A percentile compares a stretch with the other conserved stretches of the same genome.
phyloP scores from a whole-genome alignment of 1,284 basidiomycete genomes.

The Microbotryomycetes sp. region DNA sequence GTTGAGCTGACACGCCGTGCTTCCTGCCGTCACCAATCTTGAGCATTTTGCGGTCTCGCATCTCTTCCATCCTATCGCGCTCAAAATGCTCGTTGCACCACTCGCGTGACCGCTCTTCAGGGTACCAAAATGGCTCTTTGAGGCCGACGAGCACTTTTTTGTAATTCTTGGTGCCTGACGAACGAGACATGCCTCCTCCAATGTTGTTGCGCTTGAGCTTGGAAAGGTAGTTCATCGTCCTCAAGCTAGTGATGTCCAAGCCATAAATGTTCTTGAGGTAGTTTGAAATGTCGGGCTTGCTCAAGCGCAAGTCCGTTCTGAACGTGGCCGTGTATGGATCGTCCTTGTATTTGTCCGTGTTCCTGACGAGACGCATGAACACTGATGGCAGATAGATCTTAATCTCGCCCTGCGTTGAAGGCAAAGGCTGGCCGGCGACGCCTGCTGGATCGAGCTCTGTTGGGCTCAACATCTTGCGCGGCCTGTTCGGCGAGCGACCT shows the following conservation, averaged over 20 bases:
- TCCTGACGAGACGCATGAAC: conserved; percentile 35
- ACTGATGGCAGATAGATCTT: conserved; percentile 36
- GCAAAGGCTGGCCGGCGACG: not conserved
- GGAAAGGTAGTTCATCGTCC: conserved; percentile 37
- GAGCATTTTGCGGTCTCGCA: conserved; percentile 32
- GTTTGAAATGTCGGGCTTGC: conserved; percentile 38
- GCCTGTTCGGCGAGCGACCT: conserved; percentile 16
- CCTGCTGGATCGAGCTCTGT: conserved; percentile 8
- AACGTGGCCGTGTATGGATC: conserved; percentile 39
- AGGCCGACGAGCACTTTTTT: conserved; percentile 36
- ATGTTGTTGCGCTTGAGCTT: conserved; percentile 30
- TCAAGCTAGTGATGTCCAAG: conserved; percentile 33
- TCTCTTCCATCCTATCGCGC: conserved; percentile 31
- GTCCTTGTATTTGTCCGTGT: conserved; percentile 27
- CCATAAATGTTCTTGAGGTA: conserved; percentile 38
- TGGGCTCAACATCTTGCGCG: conserved; percentile 14
- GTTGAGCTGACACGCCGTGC: conserved; percentile 16
- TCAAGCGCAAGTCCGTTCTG: conserved; percentile 35
- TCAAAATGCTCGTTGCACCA: conserved; percentile 37
- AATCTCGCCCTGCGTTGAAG: conserved; percentile 10
- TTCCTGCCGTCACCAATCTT: conserved; percentile 32
- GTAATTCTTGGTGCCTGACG: conserved; percentile 29
- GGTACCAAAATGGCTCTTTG: conserved; percentile 36
- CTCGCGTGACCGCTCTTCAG: conserved; percentile 25
- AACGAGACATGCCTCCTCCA: conserved; percentile 25